Evolutionary conservation across 345 rosid genomes (phyloP).

Genomic region (Sisymbrium altissimum): DNA sequence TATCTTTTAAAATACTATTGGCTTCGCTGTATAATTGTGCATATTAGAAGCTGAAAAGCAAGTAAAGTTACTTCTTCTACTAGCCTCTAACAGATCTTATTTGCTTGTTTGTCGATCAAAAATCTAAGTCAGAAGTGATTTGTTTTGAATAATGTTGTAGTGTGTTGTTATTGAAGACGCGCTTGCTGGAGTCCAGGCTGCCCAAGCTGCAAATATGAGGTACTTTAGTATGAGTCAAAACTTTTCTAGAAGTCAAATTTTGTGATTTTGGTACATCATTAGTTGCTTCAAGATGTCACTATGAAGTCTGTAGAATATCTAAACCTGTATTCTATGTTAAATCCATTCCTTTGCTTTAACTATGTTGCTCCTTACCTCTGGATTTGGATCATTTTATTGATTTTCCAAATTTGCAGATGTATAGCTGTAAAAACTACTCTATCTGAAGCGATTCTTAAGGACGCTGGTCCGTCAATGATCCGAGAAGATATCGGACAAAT

Average conservation of each 20-base stretch:
- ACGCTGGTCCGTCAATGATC: conserved; percentile 69
- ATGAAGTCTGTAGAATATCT: not conserved
- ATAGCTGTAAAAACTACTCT: conserved; percentile 86
- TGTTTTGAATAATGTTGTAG: conserved; percentile 38
- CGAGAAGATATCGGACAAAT: conserved; percentile 68
- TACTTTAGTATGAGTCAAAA: conserved; percentile 22
- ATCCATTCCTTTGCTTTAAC: not conserved
- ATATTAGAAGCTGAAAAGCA: conserved; percentile 1
- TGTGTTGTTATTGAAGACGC: conserved; percentile 96
- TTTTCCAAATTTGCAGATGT: conserved; percentile 58
- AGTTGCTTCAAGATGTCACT: not conserved
- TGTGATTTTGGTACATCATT: too few species aligned
- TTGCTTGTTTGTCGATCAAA: too few species aligned
- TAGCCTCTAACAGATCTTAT: conserved; percentile 5
- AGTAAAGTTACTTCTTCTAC: not conserved
- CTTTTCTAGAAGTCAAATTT: not conserved
- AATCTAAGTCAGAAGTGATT: not conserved
- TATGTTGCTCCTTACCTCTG: not conserved
- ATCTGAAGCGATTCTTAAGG: conserved; percentile 59
- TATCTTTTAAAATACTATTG: too few species aligned
- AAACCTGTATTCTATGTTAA: not conserved
- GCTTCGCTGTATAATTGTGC: not conserved
- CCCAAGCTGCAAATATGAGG: conserved; percentile 95
- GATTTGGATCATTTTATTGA: conserved; percentile 6
- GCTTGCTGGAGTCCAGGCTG: conserved; percentile 94